Evolutionary conservation across 176 grass and related monocot genomes (phyloP).

Genomic region (Melocanna baccifera): DNA sequence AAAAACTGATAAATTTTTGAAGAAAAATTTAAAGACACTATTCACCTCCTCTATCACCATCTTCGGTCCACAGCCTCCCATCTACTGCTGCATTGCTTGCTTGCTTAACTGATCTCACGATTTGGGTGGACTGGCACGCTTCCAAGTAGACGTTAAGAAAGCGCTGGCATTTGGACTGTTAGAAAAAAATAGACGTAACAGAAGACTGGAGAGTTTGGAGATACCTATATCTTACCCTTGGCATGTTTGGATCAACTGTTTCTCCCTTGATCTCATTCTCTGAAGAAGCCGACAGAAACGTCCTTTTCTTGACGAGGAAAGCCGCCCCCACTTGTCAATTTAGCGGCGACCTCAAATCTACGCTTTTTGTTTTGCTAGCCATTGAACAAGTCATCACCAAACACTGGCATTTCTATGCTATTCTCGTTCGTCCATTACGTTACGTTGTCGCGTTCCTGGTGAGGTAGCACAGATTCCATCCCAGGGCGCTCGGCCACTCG

Average conservation of each 20-base stretch:
- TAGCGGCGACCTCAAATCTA: background rate
- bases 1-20: too few species aligned
- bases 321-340: slow-evolving; percentile 2
- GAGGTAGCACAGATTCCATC: slow-evolving; percentile 4
- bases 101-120: background rate
- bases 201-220: background rate
- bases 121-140: background rate
- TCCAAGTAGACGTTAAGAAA: background rate
- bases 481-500: background rate
- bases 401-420: slow-evolving; percentile 4
- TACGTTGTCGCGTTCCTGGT: slow-evolving; percentile 3
- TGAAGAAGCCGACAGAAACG: slow-evolving; percentile 18
- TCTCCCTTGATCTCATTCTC: background rate
- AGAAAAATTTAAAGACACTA: too few species aligned
- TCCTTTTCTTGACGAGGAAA: slow-evolving; percentile 33
- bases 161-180: background rate
- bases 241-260: slow-evolving; percentile 17
- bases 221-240: background rate
- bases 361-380: slow-evolving; percentile 37
- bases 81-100: background rate
- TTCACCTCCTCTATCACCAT: too few species aligned
- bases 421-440: background rate
- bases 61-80: too few species aligned
- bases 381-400: background rate
- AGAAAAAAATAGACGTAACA: background rate